These are phyloP conservation scores for Elsinoe necatrix DNA, from an alignment of 2,329 filamentous ascomycete species.

Conservation along the genomic window DNA sequence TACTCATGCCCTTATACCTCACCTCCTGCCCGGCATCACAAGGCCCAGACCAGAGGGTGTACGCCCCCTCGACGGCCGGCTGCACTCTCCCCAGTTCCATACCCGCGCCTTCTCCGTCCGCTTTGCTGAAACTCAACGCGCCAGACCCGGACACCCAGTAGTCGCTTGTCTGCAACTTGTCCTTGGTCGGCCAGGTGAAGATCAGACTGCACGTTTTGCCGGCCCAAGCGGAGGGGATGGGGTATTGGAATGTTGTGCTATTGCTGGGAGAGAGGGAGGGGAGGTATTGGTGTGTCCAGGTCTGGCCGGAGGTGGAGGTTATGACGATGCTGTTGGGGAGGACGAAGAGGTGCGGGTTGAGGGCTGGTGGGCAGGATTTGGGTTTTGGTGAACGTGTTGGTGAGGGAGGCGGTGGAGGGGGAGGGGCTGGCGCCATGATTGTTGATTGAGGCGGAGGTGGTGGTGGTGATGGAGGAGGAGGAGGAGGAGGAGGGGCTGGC, in stretches of 20 bases:
- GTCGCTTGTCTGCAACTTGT: slow-evolving; percentile 29
- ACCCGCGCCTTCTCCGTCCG: neutral
- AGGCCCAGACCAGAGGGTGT: neutral
- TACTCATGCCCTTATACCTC: neutral
- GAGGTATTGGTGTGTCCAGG: slow-evolving; percentile 24
- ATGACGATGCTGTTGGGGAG: slow-evolving; percentile 12
- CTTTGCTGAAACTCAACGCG: slow-evolving; percentile 25
- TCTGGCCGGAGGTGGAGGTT: slow-evolving; percentile 8
- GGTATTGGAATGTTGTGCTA: slow-evolving; percentile 39
- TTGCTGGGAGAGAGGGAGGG: slow-evolving; percentile 33
- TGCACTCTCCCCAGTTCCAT: neutral
- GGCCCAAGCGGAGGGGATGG: slow-evolving; percentile 33
- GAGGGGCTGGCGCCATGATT: neutral
- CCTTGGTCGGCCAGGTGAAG: slow-evolving; percentile 37
- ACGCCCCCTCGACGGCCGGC: neutral
- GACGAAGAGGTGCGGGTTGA: slow-evolving; percentile 9
- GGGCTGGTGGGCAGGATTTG: neutral
- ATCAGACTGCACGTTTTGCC: slow-evolving; percentile 40
- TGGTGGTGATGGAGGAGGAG: neutral
- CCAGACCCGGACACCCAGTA: slow-evolving; percentile 33
- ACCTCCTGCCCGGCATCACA: slow-evolving; percentile 8
- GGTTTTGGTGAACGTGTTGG: neutral
- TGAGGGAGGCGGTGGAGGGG: neutral
- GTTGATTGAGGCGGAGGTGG: neutral
- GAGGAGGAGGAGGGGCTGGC: neutral